phyloP scores from a whole-genome alignment of 768 basidiomycete species.

The Lactarius evosmus region DNA sequence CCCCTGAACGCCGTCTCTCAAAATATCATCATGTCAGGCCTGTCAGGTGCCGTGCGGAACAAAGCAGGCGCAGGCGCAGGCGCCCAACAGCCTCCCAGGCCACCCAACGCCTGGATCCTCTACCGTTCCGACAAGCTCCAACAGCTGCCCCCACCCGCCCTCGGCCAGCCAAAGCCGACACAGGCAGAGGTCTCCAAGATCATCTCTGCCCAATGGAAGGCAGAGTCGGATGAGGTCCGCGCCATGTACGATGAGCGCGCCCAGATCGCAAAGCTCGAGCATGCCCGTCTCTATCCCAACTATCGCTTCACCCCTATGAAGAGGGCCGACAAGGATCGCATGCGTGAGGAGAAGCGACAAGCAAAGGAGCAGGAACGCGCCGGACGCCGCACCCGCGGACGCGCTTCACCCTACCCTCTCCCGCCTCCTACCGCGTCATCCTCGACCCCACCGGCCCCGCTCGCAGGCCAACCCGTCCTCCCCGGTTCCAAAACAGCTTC shows the following conservation, averaged over 20 bases:
- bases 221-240: slow-evolving; percentile 38
- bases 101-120: slow-evolving; percentile 51
- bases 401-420: slow-evolving; percentile 15
- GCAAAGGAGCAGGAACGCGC: slow-evolving; percentile 24
- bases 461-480: neutral
- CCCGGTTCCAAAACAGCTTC: neutral
- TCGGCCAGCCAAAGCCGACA: slow-evolving; percentile 33
- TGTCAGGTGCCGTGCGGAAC: slow-evolving; percentile 15
- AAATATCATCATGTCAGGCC: slow-evolving; percentile 17
- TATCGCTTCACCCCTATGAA: slow-evolving; percentile 28
- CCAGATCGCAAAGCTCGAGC: slow-evolving; percentile 24
- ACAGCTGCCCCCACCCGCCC: slow-evolving; percentile 32
- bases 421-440: slow-evolving; percentile 10
- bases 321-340: slow-evolving; percentile 24
- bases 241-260: slow-evolving; percentile 20
- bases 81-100: slow-evolving; percentile 35
- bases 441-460: neutral
- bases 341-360: slow-evolving; percentile 22
- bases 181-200: slow-evolving; percentile 45
- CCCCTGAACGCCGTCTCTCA: neutral
- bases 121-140: slow-evolving; percentile 46
- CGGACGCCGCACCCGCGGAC: slow-evolving; percentile 6
- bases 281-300: slow-evolving; percentile 22
- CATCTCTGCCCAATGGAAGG: slow-evolving; percentile 42
- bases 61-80: slow-evolving; percentile 14